These are phyloP conservation scores for Cornus suecica DNA, from an alignment of 148 eudicot species.

Conservation along the genomic window DNA sequence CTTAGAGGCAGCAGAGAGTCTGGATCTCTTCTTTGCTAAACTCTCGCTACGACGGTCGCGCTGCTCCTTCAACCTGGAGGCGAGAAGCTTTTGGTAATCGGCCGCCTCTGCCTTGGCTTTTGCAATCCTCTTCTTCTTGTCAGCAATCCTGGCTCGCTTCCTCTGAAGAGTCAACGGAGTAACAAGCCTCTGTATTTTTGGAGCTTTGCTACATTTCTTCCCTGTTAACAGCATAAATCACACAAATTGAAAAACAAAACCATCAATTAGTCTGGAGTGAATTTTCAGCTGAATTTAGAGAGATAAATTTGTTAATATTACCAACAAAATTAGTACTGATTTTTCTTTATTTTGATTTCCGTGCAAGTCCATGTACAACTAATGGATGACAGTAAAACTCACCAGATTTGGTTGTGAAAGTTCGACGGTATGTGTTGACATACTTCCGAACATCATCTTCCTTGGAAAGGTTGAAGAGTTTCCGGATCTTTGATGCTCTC, in stretches of 20 bases:
- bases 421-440: slow-evolving; percentile 82
- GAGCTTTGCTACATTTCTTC: slow-evolving; percentile 78
- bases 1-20: slow-evolving; percentile 41
- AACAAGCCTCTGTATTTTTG: slow-evolving; percentile 82
- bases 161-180: slow-evolving; percentile 85
- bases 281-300: background rate
- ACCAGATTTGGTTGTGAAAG: slow-evolving; percentile 71
- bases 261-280: background rate
- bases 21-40: slow-evolving; percentile 52
- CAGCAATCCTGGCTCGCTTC: slow-evolving; percentile 83
- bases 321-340: no score
- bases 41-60: slow-evolving; percentile 46
- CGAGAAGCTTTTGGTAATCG: slow-evolving; percentile 52
- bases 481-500: slow-evolving; percentile 89
- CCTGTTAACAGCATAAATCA: slow-evolving; percentile 29
- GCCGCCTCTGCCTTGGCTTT: slow-evolving; percentile 47
- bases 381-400: slow-evolving; percentile 10
- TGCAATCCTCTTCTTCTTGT: slow-evolving; percentile 77
- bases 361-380: background rate
- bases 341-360: background rate
- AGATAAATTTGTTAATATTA: background rate
- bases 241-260: background rate
- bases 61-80: slow-evolving; percentile 46
- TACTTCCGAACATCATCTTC: slow-evolving; percentile 91
- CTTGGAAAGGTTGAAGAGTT: slow-evolving; percentile 84